phyloP scores from a whole-genome alignment of 2,329 filamentous ascomycete genomes.

The Sporothrix mexicana region DNA sequence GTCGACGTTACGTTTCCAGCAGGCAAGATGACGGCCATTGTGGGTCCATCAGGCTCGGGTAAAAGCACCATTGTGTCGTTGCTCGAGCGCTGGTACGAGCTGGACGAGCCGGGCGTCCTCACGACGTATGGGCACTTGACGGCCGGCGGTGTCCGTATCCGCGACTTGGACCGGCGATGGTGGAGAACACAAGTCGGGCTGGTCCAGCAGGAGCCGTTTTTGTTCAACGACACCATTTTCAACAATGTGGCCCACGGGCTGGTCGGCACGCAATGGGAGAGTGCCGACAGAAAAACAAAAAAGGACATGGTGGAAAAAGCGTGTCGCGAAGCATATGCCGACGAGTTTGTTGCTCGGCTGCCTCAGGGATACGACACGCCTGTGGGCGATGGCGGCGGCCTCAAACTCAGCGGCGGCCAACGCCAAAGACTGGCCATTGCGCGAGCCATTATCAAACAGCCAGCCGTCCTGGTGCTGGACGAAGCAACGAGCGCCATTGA shows the following conservation, averaged over 20 bases:
- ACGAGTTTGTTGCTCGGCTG: conserved; percentile 70
- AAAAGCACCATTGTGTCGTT: conserved; percentile 80
- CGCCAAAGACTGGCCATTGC: conserved; percentile 75
- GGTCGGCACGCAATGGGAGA: conserved; percentile 49
- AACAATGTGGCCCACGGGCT: conserved; percentile 62
- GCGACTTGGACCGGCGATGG: conserved; percentile 67
- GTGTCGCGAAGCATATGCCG: conserved; percentile 70
- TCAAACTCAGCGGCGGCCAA: conserved; percentile 76
- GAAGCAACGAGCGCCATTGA: conserved; percentile 58
- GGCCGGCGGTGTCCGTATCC: conserved; percentile 40
- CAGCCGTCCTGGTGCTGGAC: conserved; percentile 43
- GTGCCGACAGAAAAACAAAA: conserved; percentile 50
- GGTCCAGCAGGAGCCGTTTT: conserved; percentile 50
- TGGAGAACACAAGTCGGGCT: conserved; percentile 55
- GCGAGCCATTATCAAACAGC: conserved; percentile 42
- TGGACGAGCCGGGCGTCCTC: conserved; percentile 44
- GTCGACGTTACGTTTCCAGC: conserved; percentile 61
- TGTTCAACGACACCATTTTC: conserved; percentile 56
- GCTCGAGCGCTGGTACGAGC: conserved; percentile 73
- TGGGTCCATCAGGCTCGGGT: conserved; percentile 80
- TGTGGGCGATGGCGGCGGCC: conserved; percentile 81
- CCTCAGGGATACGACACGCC: conserved; percentile 72
- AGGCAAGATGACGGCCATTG: conserved; percentile 77
- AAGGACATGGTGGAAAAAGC: conserved; percentile 65
- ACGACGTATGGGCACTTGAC: conserved; percentile 34